Conservation (phyloP, 2,329 filamentous ascomycete genomes). For the Talaromyces marneffei region DNA sequence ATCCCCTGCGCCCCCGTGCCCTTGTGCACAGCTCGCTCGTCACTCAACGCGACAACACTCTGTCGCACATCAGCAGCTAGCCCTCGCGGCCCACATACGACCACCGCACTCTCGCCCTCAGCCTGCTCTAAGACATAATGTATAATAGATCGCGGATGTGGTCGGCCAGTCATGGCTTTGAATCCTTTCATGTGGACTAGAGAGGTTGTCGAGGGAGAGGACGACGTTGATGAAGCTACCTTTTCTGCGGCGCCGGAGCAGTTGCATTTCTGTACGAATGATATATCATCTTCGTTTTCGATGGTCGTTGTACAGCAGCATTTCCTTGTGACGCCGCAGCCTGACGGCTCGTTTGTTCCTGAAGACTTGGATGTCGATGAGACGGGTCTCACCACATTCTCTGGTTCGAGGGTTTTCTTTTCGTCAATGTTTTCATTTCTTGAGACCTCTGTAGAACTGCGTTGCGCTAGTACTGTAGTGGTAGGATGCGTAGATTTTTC, state of each 20-base stretch:
- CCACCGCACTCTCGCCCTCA: conserved; percentile 56
- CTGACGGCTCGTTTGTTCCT: conserved; percentile 3
- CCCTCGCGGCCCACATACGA: conserved; percentile 56
- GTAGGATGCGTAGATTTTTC: neutral
- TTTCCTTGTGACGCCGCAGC: conserved; percentile 25
- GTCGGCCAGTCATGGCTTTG: conserved; percentile 42
- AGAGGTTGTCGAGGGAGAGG: conserved; percentile 10
- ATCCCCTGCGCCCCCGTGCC: conserved; percentile 62
- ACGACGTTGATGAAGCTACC: neutral
- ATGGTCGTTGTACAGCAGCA: conserved; percentile 49
- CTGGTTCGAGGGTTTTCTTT: conserved; percentile 17
- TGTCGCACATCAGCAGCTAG: conserved; percentile 52
- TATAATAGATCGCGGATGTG: conserved; percentile 48
- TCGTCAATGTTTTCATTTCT: neutral
- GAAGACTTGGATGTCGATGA: conserved; percentile 15
- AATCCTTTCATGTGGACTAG: conserved; percentile 14
- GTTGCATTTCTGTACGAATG: conserved; percentile 30
- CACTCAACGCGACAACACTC: conserved; percentile 52
- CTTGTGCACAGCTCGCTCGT: conserved; percentile 62
- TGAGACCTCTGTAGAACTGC: neutral
- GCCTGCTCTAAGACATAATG: conserved; percentile 53
- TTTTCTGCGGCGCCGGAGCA: conserved; percentile 27
- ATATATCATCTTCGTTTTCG: conserved; percentile 39
- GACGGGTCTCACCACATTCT: conserved; percentile 21
- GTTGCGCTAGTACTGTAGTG: neutral